Conservation (phyloP, 2,329 filamentous ascomycete species). For the Aspergillus sp. region DNA sequence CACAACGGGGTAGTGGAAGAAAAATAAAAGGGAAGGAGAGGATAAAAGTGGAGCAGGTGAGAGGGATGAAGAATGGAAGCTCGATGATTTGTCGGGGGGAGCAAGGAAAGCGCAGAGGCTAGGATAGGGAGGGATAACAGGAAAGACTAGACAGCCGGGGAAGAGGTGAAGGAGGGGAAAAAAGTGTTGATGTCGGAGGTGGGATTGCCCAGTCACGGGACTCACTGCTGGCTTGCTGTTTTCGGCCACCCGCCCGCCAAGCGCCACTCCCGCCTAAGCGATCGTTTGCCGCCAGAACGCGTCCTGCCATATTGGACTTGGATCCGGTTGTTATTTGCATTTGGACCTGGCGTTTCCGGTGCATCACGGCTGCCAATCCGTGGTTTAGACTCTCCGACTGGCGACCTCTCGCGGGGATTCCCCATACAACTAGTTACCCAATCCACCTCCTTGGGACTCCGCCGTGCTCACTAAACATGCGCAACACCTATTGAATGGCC, state of each 20-base stretch:
- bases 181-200: conserved; percentile 21
- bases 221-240: conserved; percentile 17
- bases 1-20: conserved; percentile 20
- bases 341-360: no score
- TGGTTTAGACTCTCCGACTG: neutral
- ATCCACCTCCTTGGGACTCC: neutral
- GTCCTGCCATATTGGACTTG: neutral
- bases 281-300: conserved; percentile 18
- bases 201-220: conserved; percentile 24
- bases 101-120: conserved; percentile 7
- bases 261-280: conserved; percentile 27
- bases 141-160: conserved; percentile 2
- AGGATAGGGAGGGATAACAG: conserved; percentile 6
- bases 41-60: conserved; percentile 1
- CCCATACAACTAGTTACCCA: neutral
- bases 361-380: neutral
- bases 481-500: neutral
- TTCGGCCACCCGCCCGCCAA: conserved; percentile 17
- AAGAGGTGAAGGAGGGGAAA: conserved; percentile 24
- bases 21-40: conserved; percentile 19
- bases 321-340: neutral
- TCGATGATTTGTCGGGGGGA: conserved; percentile 22
- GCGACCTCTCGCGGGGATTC: neutral
- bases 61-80: conserved; percentile 12
- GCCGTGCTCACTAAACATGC: neutral